Evolutionary conservation across 202 grass and related monocot species (phyloP).

Genomic region (Schoenoplectus triqueter): DNA sequence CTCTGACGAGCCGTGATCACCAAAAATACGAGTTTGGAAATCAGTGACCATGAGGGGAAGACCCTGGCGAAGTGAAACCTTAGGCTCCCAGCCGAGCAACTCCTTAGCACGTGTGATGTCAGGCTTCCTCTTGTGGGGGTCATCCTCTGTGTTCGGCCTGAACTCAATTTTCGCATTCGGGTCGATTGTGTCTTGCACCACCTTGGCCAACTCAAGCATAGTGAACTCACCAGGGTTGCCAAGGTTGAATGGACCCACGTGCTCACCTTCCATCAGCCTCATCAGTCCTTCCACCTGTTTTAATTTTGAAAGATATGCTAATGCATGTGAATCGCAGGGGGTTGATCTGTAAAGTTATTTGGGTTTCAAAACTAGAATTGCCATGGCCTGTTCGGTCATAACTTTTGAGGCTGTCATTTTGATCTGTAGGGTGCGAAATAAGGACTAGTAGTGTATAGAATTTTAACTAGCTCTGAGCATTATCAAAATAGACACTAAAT

Average conservation of each 20-base stretch:
- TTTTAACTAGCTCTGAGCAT: neutral
- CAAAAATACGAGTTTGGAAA: slow-evolving; percentile 79
- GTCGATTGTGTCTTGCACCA: slow-evolving; percentile 93
- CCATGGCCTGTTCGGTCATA: too few species aligned
- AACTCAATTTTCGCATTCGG: slow-evolving; percentile 80
- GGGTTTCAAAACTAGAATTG: neutral
- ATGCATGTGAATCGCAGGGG: neutral
- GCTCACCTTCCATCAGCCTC: slow-evolving; percentile 89
- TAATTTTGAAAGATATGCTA: neutral
- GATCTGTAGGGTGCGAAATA: neutral
- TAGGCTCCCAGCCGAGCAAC: slow-evolving; percentile 82
- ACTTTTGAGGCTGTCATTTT: too few species aligned
- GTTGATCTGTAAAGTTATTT: neutral
- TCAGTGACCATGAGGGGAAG: slow-evolving; percentile 91
- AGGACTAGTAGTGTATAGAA: neutral
- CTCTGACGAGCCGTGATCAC: slow-evolving; percentile 43
- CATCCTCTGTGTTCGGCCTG: slow-evolving; percentile 80
- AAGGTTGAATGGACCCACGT: slow-evolving; percentile 85
- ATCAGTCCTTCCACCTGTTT: slow-evolving; percentile 86
- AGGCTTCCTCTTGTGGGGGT: slow-evolving; percentile 97
- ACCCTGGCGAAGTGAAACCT: slow-evolving; percentile 61
- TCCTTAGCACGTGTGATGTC: slow-evolving; percentile 87
- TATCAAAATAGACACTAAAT: neutral
- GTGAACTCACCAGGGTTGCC: slow-evolving; percentile 94
- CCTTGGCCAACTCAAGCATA: slow-evolving; percentile 88